phyloP scores from a whole-genome alignment of 2,329 filamentous ascomycete species.

The Fusarium chaquense region DNA sequence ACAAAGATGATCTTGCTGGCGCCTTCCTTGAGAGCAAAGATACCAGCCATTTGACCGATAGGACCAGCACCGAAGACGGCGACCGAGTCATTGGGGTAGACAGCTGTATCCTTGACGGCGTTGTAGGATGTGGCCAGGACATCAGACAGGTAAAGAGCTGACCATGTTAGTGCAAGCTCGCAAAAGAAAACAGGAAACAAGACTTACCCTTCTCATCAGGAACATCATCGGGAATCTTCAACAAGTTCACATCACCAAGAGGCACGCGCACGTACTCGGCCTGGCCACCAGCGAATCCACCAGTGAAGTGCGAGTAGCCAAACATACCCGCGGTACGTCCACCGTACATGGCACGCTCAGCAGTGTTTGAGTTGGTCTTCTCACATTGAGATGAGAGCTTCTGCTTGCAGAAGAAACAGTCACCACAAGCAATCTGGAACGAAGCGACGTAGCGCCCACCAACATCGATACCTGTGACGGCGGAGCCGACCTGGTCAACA shows the following conservation, averaged over 20 bases:
- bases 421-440: slow-evolving; percentile 83
- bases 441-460: slow-evolving; percentile 83
- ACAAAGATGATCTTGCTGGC: slow-evolving; percentile 83
- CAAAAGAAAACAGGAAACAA: accelerated
- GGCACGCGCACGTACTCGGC: slow-evolving; percentile 89
- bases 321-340: slow-evolving; percentile 80
- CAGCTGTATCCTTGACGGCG: slow-evolving; percentile 83
- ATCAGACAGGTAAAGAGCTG: slow-evolving; percentile 79
- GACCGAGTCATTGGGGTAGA: slow-evolving; percentile 81
- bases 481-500: slow-evolving; percentile 67
- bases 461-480: slow-evolving; percentile 64
- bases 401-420: slow-evolving; percentile 82
- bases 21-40: slow-evolving; percentile 80
- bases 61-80: slow-evolving; percentile 89
- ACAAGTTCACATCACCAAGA: slow-evolving; percentile 81
- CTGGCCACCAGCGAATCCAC: slow-evolving; percentile 88
- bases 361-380: slow-evolving; percentile 79
- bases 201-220: slow-evolving; percentile 80
- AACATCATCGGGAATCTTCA: slow-evolving; percentile 81
- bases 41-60: slow-evolving; percentile 84
- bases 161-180: not conserved
- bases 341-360: slow-evolving; percentile 82
- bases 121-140: slow-evolving; percentile 85
- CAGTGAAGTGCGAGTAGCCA: slow-evolving; percentile 82
- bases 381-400: slow-evolving; percentile 85